Conservation (phyloP, 2,329 filamentous ascomycete genomes). For the Fonsecaea nubica region DNA sequence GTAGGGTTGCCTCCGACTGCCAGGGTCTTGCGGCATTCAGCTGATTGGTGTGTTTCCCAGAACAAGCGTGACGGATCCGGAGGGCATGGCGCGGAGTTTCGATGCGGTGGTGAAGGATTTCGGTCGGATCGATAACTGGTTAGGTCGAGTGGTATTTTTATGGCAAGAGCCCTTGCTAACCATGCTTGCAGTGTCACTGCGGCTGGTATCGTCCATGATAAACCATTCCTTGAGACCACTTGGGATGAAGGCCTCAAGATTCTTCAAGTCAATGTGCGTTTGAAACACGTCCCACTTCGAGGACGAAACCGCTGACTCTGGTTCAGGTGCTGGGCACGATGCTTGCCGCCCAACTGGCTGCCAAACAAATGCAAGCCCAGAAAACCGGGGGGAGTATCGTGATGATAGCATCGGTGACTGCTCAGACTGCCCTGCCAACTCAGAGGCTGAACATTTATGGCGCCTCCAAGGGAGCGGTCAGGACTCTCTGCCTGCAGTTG, state of each 20-base stretch:
- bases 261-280: conserved; percentile 54
- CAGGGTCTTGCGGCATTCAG: background rate
- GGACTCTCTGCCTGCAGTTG: conserved; percentile 51
- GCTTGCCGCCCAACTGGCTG: conserved; percentile 57
- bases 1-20: conserved; percentile 1
- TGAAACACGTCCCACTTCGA: conserved; percentile 34
- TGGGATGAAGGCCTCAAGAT: conserved; percentile 52
- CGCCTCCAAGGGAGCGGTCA: conserved; percentile 53
- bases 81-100: conserved; percentile 18
- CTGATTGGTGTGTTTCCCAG: conserved; percentile 44
- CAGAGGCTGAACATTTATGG: conserved; percentile 46
- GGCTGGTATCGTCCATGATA: conserved; percentile 52
- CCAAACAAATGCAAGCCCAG: conserved; percentile 59
- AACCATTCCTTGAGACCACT: conserved; percentile 54
- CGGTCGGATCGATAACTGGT: conserved; percentile 34
- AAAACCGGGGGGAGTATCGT: conserved; percentile 47
- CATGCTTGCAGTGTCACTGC: conserved; percentile 24
- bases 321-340: conserved; percentile 55
- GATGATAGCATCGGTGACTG: conserved; percentile 38
- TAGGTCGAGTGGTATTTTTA: background rate
- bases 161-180: background rate
- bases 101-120: conserved; percentile 26
- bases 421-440: conserved; percentile 17
- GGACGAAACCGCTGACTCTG: conserved; percentile 48
- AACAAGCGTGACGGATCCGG: conserved; percentile 28